A percentile compares a stretch with the other conserved stretches of the same genome.
phyloP scores from a whole-genome alignment of 768 basidiomycete species.

The Holtermanniella nyarrowii region DNA sequence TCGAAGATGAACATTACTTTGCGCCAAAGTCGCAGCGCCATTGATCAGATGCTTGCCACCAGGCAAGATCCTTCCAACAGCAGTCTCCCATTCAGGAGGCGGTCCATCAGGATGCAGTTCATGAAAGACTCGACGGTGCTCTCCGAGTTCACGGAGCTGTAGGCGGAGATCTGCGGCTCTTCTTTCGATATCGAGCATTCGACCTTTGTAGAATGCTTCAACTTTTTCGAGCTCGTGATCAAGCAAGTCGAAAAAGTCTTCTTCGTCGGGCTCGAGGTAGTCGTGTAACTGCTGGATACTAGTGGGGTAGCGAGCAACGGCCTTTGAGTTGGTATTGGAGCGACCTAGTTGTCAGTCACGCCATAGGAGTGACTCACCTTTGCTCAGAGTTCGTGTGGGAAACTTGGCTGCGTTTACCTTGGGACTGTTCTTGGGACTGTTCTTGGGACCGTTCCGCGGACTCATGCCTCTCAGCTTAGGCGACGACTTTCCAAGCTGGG shows the following conservation, averaged over 20 bases:
- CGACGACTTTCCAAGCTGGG: not conserved
- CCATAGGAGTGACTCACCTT: conserved; percentile 10
- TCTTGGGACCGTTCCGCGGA: not conserved
- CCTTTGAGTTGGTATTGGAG: conserved; percentile 2
- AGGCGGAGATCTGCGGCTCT: conserved; percentile 47
- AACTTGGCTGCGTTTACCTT: too few relatives aligned
- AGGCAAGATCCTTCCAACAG: conserved; percentile 20
- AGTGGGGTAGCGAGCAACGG: conserved; percentile 13
- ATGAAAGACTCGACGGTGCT: conserved; percentile 50
- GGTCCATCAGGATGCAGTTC: conserved; percentile 30
- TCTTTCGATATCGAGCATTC: conserved; percentile 52
- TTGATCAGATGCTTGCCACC: not conserved
- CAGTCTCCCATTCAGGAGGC: conserved; percentile 28
- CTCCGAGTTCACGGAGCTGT: conserved; percentile 64
- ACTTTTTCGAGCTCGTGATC: conserved; percentile 76
- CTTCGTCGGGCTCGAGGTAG: conserved; percentile 53
- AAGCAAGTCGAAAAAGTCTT: conserved; percentile 63
- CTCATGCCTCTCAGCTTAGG: too few relatives aligned
- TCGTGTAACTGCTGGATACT: conserved; percentile 44
- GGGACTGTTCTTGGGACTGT: not conserved
- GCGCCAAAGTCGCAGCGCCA: conserved; percentile 3
- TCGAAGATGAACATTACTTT: conserved; percentile 7
- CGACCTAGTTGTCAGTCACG: not conserved
- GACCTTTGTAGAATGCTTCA: conserved; percentile 65
- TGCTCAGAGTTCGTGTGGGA: too few relatives aligned